These are phyloP conservation scores for Quillaja saponaria DNA, from an alignment of 306 rosid species.

Conservation along the genomic window DNA sequence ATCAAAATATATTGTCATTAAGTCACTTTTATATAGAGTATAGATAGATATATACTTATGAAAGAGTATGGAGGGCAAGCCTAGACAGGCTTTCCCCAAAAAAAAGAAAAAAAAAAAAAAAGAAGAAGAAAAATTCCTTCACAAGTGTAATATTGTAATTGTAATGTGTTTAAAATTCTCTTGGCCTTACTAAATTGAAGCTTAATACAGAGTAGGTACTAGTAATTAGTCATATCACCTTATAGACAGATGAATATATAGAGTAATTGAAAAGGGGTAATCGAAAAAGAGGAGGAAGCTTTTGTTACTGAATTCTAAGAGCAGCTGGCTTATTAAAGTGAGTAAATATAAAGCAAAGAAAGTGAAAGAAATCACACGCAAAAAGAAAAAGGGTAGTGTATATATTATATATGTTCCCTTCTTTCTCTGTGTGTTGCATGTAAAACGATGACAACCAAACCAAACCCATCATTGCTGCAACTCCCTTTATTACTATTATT, in stretches of 20 bases:
- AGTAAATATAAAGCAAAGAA: constrained; percentile 60
- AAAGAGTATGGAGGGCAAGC: too few species aligned
- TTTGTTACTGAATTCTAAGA: constrained; percentile 83
- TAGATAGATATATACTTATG: too few species aligned
- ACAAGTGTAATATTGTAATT: too few species aligned
- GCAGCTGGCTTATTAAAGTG: constrained; percentile 52
- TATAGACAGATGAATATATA: constrained; percentile 29
- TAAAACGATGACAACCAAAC: constrained; percentile 57
- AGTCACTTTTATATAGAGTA: too few species aligned
- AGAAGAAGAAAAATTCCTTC: too few species aligned
- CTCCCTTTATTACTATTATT: constrained; percentile 50
- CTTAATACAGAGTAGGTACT: too few species aligned
- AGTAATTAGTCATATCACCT: too few species aligned
- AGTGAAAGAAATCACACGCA: constrained; percentile 32
- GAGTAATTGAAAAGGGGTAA: constrained; percentile 32
- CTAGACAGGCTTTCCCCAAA: too few species aligned
- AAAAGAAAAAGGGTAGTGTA: constrained; percentile 32
- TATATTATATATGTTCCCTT: constrained; percentile 36
- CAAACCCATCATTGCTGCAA: constrained; percentile 65
- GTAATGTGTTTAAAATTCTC: too few species aligned
- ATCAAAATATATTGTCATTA: too few species aligned
- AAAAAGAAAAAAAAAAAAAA: too few species aligned
- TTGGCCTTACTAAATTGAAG: too few species aligned
- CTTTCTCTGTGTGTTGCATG: constrained; percentile 51
- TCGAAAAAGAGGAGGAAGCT: constrained; percentile 38